Base-by-base conservation (phyloP, 1,284 basidiomycete species). In the Naganishia cerealis region DNA sequence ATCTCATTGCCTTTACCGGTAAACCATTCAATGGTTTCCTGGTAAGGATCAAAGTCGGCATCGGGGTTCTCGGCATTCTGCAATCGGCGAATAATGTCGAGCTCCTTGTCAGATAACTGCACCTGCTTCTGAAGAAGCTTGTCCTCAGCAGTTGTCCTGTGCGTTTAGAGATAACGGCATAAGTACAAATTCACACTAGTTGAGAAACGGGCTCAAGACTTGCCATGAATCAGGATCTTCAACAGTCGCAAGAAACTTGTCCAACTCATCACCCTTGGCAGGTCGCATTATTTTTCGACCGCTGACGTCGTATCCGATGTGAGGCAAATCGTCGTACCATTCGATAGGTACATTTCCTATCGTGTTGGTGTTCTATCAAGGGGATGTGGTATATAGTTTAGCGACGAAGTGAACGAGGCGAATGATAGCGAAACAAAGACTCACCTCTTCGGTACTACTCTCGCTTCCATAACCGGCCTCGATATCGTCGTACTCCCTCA, bases 291-390 rank as follows among this genome's bases (percentile, higher is more conserved):
- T 89, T 80, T 91, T 91, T 82, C 91, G 93, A 58, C 96, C 96
- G 78, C 95, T 87, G 77, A 99, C 89, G 80, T 94, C 88, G 82
- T 99, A 99, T 57, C 96, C 96, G 76, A 99, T 88, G 82, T 99
- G 96, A n/a, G 96, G 96, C 73, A 99, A 84, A 82, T 99, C 95
- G 79, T 99, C 96, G 81, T 99, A 99, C 93, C 95, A 99, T 78
- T 98, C 93, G 84, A 92, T 89, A 55, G 96, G 96, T 67, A 99
- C 85, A 81, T 96, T 87, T 69, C 96, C 96, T 73, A 97, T 88
- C 68, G 94, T 90, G 80, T 98, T 99, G 42, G 91, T 90, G 71
- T 88, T 86, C 92, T 96, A 68, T 6, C 29, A 36, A 21, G 6
- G 42, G 24, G 13, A 33, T 33, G 6, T 33, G 29, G 6, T 33